phyloP scores from a whole-genome alignment of 257 asterid genomes.

The Nicotiana otophora region DNA sequence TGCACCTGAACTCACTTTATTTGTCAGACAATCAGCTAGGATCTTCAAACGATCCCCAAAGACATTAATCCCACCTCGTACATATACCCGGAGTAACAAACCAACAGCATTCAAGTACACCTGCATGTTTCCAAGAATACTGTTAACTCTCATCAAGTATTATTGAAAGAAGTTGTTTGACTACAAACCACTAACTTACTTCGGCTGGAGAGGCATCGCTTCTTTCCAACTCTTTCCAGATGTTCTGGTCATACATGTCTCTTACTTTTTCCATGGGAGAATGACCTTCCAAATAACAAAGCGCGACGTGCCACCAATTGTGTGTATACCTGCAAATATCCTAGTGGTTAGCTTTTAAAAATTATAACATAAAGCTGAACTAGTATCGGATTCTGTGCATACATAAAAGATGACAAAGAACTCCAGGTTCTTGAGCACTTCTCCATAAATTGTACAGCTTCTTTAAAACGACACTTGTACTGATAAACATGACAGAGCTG shows the following conservation, averaged over 20 bases:
- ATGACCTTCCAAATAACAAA: constrained; percentile 84
- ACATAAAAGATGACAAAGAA: constrained; percentile 82
- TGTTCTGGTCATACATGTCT: constrained; percentile 60
- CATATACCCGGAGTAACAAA: constrained; percentile 58
- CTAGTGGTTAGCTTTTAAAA: not conserved
- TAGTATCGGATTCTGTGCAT: constrained; percentile 19
- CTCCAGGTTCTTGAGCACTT: constrained; percentile 78
- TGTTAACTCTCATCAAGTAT: not conserved
- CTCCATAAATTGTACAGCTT: constrained; percentile 85
- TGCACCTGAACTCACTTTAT: constrained; percentile 54
- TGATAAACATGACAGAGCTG: constrained; percentile 98
- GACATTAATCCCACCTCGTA: constrained; percentile 47
- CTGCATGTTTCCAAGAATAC: constrained; percentile 32
- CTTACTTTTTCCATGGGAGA: constrained; percentile 57
- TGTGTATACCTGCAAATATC: constrained; percentile 65
- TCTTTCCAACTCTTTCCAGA: constrained; percentile 83
- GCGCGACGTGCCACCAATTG: constrained; percentile 99
- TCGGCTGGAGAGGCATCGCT: constrained; percentile 63
- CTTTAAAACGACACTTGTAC: constrained; percentile 75
- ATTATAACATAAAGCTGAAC: not conserved
- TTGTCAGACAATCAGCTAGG: constrained; percentile 45
- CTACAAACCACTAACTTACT: constrained; percentile 31
- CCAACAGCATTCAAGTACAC: constrained; percentile 81
- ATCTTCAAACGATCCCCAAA: constrained; percentile 58
- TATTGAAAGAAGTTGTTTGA: not conserved